Base-by-base conservation (phyloP, 2,329 filamentous ascomycete genomes). In the Tolypocladium amazonense region DNA sequence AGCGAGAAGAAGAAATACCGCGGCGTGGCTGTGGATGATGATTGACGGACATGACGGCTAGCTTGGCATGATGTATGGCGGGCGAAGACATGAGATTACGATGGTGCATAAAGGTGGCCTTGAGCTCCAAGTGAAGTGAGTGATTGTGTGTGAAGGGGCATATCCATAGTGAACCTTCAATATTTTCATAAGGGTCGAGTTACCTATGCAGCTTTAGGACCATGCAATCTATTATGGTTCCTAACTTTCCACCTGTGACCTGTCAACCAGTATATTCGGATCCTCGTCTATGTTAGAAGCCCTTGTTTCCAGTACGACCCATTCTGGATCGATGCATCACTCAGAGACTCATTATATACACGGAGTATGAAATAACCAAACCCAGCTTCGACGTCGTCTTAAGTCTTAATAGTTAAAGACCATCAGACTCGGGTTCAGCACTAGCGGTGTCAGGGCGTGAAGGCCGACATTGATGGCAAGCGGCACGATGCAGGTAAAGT, bases 361-460 rank as follows among this genome's bases (percentile, higher is more conserved):
- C 27, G n/a, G 0, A 53, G 8, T 12, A 37, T 5, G 12, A 53
- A 53, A 6, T 20, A 52, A 30, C 14, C 12, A 20, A 35, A 18
- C 27, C 9, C 35, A 23, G 23, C 23, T 7, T 1, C 18, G 9
- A 37, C 14, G 18, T 37, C 6, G 3, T 1, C 0, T 47, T 2
- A 66, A 37, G 3, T 1, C 0, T 47, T 2, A 66, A 37, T 66
- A 67, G 54, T 65, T 66, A 58, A 65, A 67, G 20, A 66, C 53
- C 83, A 88, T 87, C 73, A 87, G 68, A 57, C 81, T 82, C 25
- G 85, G 85, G 65, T 87, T 87, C 62, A 87, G 71, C 60, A 77
- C 76, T 56, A 88, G 78, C 12, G 84, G 84, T 61, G 86, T 70
- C 47, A 82, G 70, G 67, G 86, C 82, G 52, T 65, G 63, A 9